Evolutionary conservation across 176 grass and related monocot genomes (phyloP).

Genomic region (Juncus effusus): DNA sequence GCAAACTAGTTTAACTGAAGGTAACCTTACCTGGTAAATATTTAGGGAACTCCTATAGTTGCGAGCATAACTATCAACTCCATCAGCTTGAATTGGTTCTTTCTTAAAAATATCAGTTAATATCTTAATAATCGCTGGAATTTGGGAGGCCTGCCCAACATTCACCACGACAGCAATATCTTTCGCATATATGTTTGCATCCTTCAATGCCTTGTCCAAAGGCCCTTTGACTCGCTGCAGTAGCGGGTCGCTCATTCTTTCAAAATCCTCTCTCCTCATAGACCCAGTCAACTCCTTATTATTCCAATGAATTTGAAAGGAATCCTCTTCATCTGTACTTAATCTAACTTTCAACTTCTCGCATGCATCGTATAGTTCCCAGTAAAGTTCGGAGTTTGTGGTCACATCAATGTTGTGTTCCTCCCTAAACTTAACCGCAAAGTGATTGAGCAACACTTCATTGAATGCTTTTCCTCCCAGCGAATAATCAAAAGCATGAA

Average conservation of each 20-base stretch:
- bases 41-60: too few species aligned
- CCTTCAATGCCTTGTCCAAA: constrained; percentile 49
- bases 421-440: constrained; percentile 53
- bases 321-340: constrained; percentile 58
- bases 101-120: constrained; percentile 73
- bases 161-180: constrained; percentile 55
- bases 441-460: constrained; percentile 41
- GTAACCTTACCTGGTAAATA: too few species aligned
- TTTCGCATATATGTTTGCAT: constrained; percentile 33
- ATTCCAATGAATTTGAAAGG: constrained; percentile 62
- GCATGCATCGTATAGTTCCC: constrained; percentile 43
- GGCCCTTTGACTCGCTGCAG: constrained; percentile 52
- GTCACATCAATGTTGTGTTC: constrained; percentile 75
- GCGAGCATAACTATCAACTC: too few species aligned
- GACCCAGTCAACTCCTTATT: constrained; percentile 60
- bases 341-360: constrained; percentile 69
- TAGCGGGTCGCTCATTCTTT: constrained; percentile 46
- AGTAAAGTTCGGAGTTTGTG: constrained; percentile 46
- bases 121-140: constrained; percentile 67
- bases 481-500: constrained; percentile 50
- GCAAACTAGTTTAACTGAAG: too few species aligned
- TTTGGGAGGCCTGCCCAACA: constrained; percentile 67
- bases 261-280: constrained; percentile 74
- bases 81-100: constrained; percentile 26
- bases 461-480: constrained; percentile 56